These are phyloP conservation scores for Pelargonium myrrhifolium DNA, from an alignment of 441 rosid species.

Conservation along the genomic window DNA sequence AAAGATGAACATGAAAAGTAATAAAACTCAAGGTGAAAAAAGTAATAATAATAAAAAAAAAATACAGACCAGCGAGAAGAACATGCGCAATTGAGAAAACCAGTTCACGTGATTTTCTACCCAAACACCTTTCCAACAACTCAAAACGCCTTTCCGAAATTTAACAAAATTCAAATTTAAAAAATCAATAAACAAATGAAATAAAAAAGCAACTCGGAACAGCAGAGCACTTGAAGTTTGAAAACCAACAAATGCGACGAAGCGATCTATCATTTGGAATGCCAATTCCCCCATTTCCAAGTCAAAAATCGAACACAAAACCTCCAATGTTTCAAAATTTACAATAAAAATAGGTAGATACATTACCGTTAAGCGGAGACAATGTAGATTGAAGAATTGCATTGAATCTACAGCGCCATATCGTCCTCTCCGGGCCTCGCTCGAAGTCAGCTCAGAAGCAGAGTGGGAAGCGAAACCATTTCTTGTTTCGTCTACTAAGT, in stretches of 20 bases:
- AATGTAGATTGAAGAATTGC: background rate
- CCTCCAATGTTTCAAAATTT: background rate
- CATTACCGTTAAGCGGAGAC: background rate
- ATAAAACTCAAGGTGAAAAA: background rate
- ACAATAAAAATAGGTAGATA: background rate
- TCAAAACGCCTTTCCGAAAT: background rate
- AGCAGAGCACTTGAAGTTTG: background rate
- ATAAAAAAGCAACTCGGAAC: background rate
- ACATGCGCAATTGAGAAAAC: background rate
- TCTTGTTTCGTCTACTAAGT: too few species aligned
- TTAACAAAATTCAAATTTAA: background rate
- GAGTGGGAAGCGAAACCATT: background rate
- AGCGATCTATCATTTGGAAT: slow-evolving; percentile 23
- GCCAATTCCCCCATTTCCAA: slow-evolving; percentile 11
- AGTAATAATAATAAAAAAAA: background rate
- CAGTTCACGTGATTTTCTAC: background rate
- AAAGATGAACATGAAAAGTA: background rate
- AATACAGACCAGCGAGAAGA: background rate
- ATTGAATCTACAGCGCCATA: background rate
- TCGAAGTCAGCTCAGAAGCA: background rate
- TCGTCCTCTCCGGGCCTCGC: background rate
- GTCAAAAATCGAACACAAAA: slow-evolving; percentile 8
- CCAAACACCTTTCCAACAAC: background rate
- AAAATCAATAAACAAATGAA: background rate
- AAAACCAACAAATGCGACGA: slow-evolving; percentile 2